phyloP scores from a whole-genome alignment of 768 basidiomycete species.

The Mrakia frigida region DNA sequence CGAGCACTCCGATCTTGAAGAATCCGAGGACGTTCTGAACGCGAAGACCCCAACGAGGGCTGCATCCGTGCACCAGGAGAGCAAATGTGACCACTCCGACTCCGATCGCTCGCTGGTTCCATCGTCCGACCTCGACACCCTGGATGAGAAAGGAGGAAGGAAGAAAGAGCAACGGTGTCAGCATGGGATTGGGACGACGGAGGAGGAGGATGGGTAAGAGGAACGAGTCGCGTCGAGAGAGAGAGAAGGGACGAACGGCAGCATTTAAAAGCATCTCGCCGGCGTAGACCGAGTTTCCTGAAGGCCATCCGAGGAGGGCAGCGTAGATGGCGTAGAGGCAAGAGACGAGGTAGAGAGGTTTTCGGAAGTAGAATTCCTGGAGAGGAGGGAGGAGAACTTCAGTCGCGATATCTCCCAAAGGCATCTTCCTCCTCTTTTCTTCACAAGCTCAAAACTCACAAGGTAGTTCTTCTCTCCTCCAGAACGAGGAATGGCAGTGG shows the following conservation, averaged over 20 bases:
- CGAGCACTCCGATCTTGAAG: conserved; percentile 55
- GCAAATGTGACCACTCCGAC: conserved; percentile 49
- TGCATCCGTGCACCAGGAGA: conserved; percentile 33
- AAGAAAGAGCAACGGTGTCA: too few species aligned
- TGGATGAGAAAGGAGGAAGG: too few species aligned
- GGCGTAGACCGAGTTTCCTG: conserved; percentile 33
- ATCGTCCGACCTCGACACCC: conserved; percentile 43
- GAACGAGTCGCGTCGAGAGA: too few species aligned
- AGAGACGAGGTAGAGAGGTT: conserved; percentile 34
- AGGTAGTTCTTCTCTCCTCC: conserved; percentile 38
- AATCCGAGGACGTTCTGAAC: conserved; percentile 50
- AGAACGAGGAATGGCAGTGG: conserved; percentile 33
- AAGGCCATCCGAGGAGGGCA: conserved; percentile 30
- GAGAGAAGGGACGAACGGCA: conserved; percentile 5
- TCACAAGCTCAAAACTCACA: neutral
- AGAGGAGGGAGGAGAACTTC: neutral
- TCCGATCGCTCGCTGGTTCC: conserved; percentile 58
- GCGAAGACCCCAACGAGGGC: conserved; percentile 36
- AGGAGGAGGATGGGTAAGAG: too few species aligned
- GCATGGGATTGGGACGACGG: too few species aligned
- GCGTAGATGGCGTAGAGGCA: conserved; percentile 35
- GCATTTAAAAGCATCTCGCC: conserved; percentile 33
- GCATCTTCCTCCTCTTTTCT: neutral
- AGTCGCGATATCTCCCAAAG: neutral
- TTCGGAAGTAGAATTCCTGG: conserved; percentile 30